Conservation (phyloP, 345 rosid species). For the Hevea brasiliensis region DNA sequence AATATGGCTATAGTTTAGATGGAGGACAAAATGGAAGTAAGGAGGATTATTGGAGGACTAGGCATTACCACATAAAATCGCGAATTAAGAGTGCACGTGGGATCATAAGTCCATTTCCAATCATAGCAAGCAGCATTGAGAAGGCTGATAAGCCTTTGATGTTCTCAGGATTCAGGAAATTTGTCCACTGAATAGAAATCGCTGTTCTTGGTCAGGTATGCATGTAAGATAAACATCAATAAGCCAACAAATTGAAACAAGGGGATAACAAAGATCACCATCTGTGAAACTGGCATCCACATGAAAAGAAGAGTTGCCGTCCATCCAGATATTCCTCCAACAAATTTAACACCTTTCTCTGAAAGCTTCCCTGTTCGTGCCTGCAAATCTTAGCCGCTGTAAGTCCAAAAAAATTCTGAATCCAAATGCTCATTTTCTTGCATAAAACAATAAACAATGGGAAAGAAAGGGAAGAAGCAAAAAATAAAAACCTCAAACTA, state of each 20-base stretch:
- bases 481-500: not conserved
- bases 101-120: conserved; percentile 88
- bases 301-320: conserved; percentile 93
- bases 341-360: conserved; percentile 58
- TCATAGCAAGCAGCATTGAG: conserved; percentile 87
- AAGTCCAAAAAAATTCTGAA: conserved; percentile 24
- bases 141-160: conserved; percentile 79
- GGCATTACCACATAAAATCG: conserved; percentile 87
- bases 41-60: not conserved
- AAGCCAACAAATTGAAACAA: not conserved
- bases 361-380: conserved; percentile 72
- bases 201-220: conserved; percentile 24
- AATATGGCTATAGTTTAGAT: not conserved
- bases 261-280: conserved; percentile 46
- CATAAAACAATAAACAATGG: not conserved
- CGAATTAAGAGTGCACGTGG: conserved; percentile 91
- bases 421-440: conserved; percentile 3
- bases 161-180: conserved; percentile 76
- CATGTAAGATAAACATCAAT: not conserved
- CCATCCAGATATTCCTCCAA: conserved; percentile 84
- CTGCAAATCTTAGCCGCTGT: conserved; percentile 52
- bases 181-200: conserved; percentile 72
- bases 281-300: conserved; percentile 96
- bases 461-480: not conserved
- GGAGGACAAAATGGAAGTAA: not conserved